Evolutionary conservation across 179 eudicot genomes (phyloP).

Genomic region (Vitellaria paradoxa): DNA sequence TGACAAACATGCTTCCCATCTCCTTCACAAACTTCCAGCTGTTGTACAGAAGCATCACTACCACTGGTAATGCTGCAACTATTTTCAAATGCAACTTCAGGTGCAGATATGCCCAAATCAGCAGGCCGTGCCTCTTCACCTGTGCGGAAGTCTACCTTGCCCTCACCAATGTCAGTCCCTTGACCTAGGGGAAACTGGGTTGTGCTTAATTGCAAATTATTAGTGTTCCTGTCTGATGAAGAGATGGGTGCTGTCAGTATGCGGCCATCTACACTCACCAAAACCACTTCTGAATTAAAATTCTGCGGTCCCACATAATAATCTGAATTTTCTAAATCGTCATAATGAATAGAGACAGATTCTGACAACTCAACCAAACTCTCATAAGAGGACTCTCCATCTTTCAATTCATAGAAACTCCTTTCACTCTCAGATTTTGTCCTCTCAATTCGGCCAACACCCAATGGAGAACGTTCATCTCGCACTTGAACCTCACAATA

Average conservation of each 20-base stretch:
- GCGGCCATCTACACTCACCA: constrained; percentile 96
- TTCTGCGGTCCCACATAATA: constrained; percentile 56
- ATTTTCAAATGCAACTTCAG: constrained; percentile 26
- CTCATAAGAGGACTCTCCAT: constrained; percentile 62
- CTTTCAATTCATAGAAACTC: constrained; percentile 81
- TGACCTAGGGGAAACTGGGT: constrained; percentile 87
- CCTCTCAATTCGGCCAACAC: constrained; percentile 49
- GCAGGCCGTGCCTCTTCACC: constrained; percentile 48
- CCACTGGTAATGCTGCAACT: constrained; percentile 17
- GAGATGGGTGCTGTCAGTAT: constrained; percentile 86
- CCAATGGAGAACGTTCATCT: constrained; percentile 46
- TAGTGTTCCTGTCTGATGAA: constrained; percentile 52
- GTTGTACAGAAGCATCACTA: constrained; percentile 15
- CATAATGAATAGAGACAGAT: constrained; percentile 66
- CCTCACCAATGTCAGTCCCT: constrained; percentile 52
- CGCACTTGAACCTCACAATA: constrained; percentile 35
- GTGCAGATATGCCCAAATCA: constrained; percentile 34
- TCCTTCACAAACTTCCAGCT: constrained; percentile 21
- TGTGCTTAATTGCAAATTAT: constrained; percentile 50
- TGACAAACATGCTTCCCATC: constrained; percentile 20
- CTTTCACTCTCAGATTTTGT: constrained; percentile 61
- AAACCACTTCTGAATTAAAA: constrained; percentile 75
- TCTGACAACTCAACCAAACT: constrained; percentile 69
- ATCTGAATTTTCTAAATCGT: constrained; percentile 57
- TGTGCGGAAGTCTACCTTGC: constrained; percentile 32